Percentiles rank a stretch among this genome's conserved stretches.
Conservation (phyloP, 257 asterid genomes). For the Marsdenia floribunda region DNA sequence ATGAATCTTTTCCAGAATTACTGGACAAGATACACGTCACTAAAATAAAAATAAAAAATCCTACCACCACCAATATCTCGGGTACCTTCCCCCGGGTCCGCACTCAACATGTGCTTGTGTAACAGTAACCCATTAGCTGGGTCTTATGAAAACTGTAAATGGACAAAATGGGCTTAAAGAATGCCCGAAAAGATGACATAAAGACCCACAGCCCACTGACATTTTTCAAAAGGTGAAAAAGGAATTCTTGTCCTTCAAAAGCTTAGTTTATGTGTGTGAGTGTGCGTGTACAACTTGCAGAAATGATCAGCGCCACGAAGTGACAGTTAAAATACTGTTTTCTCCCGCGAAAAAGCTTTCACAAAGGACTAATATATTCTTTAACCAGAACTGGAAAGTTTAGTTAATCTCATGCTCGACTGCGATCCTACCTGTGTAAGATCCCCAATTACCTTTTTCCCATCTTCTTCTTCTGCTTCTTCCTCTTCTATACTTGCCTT, state of each 20-base stretch:
- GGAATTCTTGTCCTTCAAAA: background rate
- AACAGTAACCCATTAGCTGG: background rate
- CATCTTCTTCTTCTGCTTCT: background rate
- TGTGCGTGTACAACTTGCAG: background rate
- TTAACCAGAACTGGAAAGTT: conserved; percentile 6
- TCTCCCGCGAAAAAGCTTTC: conserved; percentile 5
- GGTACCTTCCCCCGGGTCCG: no score
- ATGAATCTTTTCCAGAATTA: no score
- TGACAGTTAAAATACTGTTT: conserved; percentile 7
- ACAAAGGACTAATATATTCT: conserved; percentile 2
- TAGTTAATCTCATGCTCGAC: conserved; percentile 4
- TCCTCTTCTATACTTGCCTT: background rate
- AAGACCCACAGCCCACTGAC: conserved; percentile 7
- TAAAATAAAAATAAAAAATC: no score
- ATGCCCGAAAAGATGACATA: background rate
- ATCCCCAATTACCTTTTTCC: background rate
- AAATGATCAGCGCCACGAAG: conserved; percentile 6
- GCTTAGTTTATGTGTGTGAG: no score
- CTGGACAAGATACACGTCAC: no score
- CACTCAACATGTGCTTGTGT: no score
- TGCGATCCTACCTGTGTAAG: background rate
- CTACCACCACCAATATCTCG: no score
- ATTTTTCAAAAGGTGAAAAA: background rate
- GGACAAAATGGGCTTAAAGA: background rate
- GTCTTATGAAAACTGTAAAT: background rate